Conservation (phyloP, 495 filamentous ascomycete species). For the Annulohypoxylon moriforme region DNA sequence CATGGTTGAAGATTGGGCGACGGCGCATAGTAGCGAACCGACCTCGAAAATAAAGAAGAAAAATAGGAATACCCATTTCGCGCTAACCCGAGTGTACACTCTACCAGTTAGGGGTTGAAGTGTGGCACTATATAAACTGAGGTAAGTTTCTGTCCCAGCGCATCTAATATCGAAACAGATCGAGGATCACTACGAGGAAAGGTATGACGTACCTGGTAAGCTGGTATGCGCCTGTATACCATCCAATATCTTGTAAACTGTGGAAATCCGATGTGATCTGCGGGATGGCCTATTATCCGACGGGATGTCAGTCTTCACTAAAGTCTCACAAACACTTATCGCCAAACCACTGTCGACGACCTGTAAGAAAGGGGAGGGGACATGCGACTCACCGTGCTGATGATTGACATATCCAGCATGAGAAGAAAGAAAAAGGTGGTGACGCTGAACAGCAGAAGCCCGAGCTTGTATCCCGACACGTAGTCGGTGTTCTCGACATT, state of each 20-base stretch:
- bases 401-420: constrained; percentile 63
- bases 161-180: background rate
- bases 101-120: constrained; percentile 64
- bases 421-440: constrained; percentile 60
- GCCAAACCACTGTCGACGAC: background rate
- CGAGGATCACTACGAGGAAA: background rate
- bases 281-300: constrained; percentile 45
- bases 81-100: constrained; percentile 60
- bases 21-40: constrained; percentile 66
- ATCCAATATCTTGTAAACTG: constrained; percentile 60
- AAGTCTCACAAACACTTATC: constrained; percentile 1
- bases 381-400: constrained; percentile 60
- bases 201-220: constrained; percentile 50
- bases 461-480: constrained; percentile 42
- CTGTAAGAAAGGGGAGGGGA: constrained; percentile 19
- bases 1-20: constrained; percentile 59
- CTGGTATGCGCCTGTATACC: constrained; percentile 60
- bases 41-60: constrained; percentile 62
- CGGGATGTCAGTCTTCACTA: constrained; percentile 10
- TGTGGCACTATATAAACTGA: constrained; percentile 45
- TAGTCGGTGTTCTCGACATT: constrained; percentile 34
- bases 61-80: constrained; percentile 58
- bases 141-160: constrained; percentile 24
- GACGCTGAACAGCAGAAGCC: constrained; percentile 43
- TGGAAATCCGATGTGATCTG: constrained; percentile 60